Evolutionary conservation across 805 yeast genomes (phyloP).

Genomic region (Metschnikowia amazonensis): DNA sequence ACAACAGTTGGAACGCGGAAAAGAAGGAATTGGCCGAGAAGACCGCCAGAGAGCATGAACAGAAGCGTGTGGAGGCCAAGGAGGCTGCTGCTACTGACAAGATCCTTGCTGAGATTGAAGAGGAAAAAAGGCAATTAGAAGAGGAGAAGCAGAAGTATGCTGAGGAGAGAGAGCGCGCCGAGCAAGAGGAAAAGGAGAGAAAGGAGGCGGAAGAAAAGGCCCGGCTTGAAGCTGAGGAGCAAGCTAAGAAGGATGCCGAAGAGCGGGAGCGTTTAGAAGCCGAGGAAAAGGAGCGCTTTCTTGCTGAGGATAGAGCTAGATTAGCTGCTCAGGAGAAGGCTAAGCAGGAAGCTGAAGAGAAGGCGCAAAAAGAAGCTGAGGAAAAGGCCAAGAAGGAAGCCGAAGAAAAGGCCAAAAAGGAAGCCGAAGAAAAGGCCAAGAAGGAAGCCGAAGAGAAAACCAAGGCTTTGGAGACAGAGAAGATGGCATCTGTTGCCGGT

Average conservation of each 20-base stretch:
- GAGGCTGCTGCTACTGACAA: conserved; percentile 27
- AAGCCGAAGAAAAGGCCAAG: conserved; percentile 8
- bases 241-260: conserved; percentile 25
- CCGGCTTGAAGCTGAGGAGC: conserved; percentile 12
- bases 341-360: conserved; percentile 15
- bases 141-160: conserved; percentile 15
- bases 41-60: conserved; percentile 24
- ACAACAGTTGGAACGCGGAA: conserved; percentile 43
- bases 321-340: conserved; percentile 27
- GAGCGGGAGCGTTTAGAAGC: conserved; percentile 23
- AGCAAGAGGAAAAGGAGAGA: conserved; percentile 14
- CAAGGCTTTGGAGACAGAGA: no score
- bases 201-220: conserved; percentile 13
- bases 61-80: conserved; percentile 30
- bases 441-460: conserved; percentile 25
- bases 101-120: conserved; percentile 15
- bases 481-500: no score
- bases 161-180: conserved; percentile 15
- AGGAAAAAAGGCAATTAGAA: conserved; percentile 13
- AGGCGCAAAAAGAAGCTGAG: conserved; percentile 13
- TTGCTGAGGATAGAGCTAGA: conserved; percentile 12
- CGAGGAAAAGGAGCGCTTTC: conserved; percentile 11
- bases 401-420: background rate
- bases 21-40: conserved; percentile 37
- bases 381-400: conserved; percentile 18